phyloP scores from a whole-genome alignment of 2,329 filamentous ascomycete genomes.

The Aspergillus sp. region DNA sequence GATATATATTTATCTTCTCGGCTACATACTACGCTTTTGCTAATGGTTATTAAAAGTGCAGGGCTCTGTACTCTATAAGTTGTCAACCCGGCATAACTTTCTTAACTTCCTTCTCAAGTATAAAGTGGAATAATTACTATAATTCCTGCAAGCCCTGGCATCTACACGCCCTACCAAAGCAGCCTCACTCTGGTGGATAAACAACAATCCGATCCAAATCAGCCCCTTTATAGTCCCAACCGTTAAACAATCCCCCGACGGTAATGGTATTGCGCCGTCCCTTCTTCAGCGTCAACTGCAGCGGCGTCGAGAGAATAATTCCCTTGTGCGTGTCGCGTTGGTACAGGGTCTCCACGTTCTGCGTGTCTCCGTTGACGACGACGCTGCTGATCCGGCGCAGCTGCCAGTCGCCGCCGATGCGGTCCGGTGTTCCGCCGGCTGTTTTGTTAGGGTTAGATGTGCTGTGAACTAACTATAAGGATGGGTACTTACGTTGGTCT shows the following conservation, averaged over 20 bases:
- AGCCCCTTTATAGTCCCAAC: constrained; percentile 57
- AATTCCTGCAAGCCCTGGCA: no score
- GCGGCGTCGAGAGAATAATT: constrained; percentile 58
- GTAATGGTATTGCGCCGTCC: constrained; percentile 56
- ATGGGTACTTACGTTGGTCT: constrained; percentile 21
- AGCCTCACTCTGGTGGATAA: constrained; percentile 52
- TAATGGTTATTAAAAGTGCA: no score
- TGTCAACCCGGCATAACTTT: no score
- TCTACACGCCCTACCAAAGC: no score
- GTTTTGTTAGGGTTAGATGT: constrained; percentile 3
- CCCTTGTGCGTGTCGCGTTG: constrained; percentile 61
- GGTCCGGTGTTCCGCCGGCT: constrained; percentile 57
- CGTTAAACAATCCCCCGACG: constrained; percentile 58
- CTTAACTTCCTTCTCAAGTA: no score
- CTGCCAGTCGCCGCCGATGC: constrained; percentile 61
- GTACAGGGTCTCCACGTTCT: constrained; percentile 52
- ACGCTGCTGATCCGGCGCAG: constrained; percentile 61
- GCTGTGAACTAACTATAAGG: background rate
- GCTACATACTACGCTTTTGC: no score
- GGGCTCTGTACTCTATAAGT: no score
- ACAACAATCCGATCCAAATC: constrained; percentile 62
- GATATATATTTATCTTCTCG: no score
- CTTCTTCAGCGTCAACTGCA: constrained; percentile 55
- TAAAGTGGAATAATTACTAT: no score
- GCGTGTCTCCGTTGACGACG: constrained; percentile 54